Conservation (phyloP, 2,329 filamentous ascomycete genomes). For the Purpureocillium takamizusanense region DNA sequence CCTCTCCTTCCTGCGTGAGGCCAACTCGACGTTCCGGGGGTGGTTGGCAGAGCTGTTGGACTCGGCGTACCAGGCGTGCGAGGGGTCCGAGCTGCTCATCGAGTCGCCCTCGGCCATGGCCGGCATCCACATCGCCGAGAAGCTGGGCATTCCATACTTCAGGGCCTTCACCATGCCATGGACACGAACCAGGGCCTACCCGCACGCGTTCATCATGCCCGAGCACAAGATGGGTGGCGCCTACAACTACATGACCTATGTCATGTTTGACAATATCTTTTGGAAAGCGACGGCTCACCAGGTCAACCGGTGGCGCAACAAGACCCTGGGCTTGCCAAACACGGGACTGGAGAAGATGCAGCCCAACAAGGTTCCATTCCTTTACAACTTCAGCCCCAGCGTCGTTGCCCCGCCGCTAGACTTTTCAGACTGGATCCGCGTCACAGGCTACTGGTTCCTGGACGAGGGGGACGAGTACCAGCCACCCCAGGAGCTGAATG, state of each 20-base stretch:
- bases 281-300: constrained; percentile 90
- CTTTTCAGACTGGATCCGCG: constrained; percentile 94
- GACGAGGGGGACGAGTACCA: constrained; percentile 65
- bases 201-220: constrained; percentile 89
- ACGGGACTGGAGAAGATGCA: constrained; percentile 88
- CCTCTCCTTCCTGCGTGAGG: constrained; percentile 79
- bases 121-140: constrained; percentile 94
- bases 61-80: constrained; percentile 75
- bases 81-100: constrained; percentile 82
- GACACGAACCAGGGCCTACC: constrained; percentile 91
- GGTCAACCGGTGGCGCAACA: constrained; percentile 87
- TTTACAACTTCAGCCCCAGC: constrained; percentile 93
- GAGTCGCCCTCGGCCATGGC: constrained; percentile 96
- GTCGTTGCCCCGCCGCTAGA: constrained; percentile 93
- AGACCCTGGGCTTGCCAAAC: constrained; percentile 64
- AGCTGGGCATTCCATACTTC: constrained; percentile 88
- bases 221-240: constrained; percentile 90
- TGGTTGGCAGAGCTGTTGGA: constrained; percentile 86
- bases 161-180: constrained; percentile 98
- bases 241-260: constrained; percentile 92
- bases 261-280: constrained; percentile 94
- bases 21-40: constrained; percentile 78
- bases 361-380: constrained; percentile 92
- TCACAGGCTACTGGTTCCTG: constrained; percentile 97
- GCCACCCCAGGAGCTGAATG: constrained; percentile 64